Evolutionary conservation across 257 asterid species (phyloP).

Genomic region (Mitragyna speciosa): DNA sequence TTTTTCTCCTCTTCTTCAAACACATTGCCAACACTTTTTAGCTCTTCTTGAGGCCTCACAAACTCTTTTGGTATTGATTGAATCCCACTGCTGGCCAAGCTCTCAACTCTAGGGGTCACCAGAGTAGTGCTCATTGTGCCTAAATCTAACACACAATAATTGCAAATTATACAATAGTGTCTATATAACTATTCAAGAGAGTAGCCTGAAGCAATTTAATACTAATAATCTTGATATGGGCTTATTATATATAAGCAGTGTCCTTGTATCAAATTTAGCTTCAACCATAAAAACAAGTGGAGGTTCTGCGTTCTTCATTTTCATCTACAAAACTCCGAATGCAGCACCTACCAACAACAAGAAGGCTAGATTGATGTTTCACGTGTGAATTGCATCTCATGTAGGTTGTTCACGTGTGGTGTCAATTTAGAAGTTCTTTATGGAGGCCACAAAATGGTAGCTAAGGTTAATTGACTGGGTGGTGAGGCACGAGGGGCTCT

Average conservation of each 20-base stretch:
- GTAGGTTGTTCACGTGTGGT: neutral
- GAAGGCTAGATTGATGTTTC: neutral
- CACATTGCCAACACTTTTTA: slow-evolving; percentile 52
- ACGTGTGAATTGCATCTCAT: no score
- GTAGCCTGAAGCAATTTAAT: neutral
- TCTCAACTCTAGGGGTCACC: slow-evolving; percentile 50
- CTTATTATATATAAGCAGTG: neutral
- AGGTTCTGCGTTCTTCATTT: neutral
- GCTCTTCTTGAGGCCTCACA: slow-evolving; percentile 67
- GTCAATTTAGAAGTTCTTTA: neutral
- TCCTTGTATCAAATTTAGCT: no score
- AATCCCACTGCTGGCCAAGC: slow-evolving; percentile 56
- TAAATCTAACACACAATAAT: neutral
- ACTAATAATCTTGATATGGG: neutral
- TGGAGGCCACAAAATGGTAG: neutral
- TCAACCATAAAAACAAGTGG: neutral
- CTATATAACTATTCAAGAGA: neutral
- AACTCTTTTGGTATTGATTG: slow-evolving; percentile 72
- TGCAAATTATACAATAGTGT: neutral
- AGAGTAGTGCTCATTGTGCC: slow-evolving; percentile 19
- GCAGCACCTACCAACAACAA: neutral
- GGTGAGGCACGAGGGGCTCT: slow-evolving; percentile 5
- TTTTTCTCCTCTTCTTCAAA: slow-evolving; percentile 54
- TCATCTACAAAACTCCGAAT: no score
- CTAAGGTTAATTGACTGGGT: neutral